A percentile compares a stretch with the other conserved stretches of the same genome.
Conservation (phyloP, 164 flowering plant genomes). For the Vitis rotundifolia region DNA sequence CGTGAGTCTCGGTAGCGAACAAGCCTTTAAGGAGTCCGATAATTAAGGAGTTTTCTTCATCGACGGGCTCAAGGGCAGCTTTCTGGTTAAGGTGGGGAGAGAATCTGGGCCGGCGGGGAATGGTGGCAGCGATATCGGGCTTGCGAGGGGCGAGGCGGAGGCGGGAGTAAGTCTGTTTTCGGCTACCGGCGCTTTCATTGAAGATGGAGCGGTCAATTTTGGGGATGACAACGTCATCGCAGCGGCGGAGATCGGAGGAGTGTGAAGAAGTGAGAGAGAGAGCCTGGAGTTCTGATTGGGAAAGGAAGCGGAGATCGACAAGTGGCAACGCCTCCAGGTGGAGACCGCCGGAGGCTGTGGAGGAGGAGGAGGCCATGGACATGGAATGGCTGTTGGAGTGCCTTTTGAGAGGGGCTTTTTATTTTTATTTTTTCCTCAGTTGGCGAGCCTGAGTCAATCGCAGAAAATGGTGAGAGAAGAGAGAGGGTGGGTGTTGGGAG, state of each 20-base stretch:
- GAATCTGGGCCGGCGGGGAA: constrained; percentile 13
- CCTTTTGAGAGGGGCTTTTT: too few relatives aligned
- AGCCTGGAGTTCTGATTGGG: constrained; percentile 76
- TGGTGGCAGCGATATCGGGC: constrained; percentile 24
- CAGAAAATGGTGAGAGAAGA: too few relatives aligned
- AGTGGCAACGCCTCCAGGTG: constrained; percentile 49
- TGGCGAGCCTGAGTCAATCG: too few relatives aligned
- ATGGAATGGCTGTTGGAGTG: background rate
- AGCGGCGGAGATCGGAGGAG: constrained; percentile 30
- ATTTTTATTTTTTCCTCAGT: too few relatives aligned
- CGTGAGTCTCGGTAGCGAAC: constrained; percentile 24
- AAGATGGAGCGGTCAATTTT: constrained; percentile 81
- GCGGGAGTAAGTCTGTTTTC: constrained; percentile 87
- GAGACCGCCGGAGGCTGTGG: constrained; percentile 19
- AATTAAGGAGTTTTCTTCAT: constrained; percentile 48
- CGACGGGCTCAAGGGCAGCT: constrained; percentile 5
- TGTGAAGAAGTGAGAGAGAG: constrained; percentile 44
- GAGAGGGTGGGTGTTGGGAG: too few relatives aligned
- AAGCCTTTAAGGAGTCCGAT: constrained; percentile 44
- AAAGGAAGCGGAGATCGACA: constrained; percentile 69
- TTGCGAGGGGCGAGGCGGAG: constrained; percentile 69
- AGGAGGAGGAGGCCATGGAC: constrained; percentile 44
- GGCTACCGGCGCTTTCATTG: constrained; percentile 90
- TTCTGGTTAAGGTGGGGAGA: constrained; percentile 3
- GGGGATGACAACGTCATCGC: constrained; percentile 59